A percentile compares a stretch with the other conserved stretches of the same genome.
phyloP scores from a whole-genome alignment of 192 early-diverging fungal genomes.

The Entomortierella chlamydospora region DNA sequence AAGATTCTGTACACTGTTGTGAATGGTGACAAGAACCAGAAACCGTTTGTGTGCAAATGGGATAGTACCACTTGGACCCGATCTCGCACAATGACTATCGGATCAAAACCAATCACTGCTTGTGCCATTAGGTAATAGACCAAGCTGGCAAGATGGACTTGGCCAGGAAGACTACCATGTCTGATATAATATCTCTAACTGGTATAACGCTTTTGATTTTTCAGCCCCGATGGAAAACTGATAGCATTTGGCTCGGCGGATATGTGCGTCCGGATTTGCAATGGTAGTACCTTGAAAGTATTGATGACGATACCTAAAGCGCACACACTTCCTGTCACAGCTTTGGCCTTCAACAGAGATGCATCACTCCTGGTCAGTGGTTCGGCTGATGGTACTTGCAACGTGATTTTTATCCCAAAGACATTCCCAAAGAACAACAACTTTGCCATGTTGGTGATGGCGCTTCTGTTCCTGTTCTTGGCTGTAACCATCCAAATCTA shows the following conservation, averaged over 20 bases:
- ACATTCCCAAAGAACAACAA: constrained; percentile 53
- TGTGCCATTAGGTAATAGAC: constrained; percentile 69
- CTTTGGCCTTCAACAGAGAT: constrained; percentile 77
- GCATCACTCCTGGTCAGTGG: constrained; percentile 78
- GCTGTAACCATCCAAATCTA: constrained; percentile 37
- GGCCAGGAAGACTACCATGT: too few species aligned
- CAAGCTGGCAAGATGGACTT: too few species aligned
- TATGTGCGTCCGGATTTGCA: constrained; percentile 74
- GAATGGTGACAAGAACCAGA: constrained; percentile 66
- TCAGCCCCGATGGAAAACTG: constrained; percentile 75
- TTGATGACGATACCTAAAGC: constrained; percentile 72
- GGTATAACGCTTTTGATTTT: not conserved
- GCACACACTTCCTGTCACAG: constrained; percentile 85
- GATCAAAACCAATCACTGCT: constrained; percentile 71
- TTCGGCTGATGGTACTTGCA: constrained; percentile 83
- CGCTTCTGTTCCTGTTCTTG: constrained; percentile 46
- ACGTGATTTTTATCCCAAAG: constrained; percentile 67
- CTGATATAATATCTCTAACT: too few species aligned
- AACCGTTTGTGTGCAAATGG: constrained; percentile 72
- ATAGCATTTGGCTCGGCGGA: constrained; percentile 82
- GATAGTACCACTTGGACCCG: constrained; percentile 67
- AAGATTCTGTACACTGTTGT: constrained; percentile 72
- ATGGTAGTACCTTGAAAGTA: constrained; percentile 68
- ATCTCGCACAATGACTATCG: constrained; percentile 59
- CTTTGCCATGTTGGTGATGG: constrained; percentile 48